phyloP scores from a whole-genome alignment of 2,329 filamentous ascomycete genomes.

The Myriosclerotinia duriaeana region DNA sequence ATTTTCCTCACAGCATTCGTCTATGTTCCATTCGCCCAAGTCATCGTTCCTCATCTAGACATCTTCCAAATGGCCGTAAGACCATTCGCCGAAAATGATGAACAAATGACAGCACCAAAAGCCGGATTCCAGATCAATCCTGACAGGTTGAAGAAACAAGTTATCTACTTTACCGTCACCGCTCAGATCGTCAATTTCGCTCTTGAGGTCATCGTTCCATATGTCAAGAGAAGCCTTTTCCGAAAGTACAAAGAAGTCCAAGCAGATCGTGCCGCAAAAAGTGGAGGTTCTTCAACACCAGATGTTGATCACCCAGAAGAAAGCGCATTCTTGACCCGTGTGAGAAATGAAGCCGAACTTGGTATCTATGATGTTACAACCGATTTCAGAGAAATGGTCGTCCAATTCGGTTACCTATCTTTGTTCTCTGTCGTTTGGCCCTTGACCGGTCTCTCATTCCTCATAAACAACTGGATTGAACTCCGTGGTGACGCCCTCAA shows the following conservation, averaged over 20 bases:
- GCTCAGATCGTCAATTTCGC: slow-evolving; percentile 86
- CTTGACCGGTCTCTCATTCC: slow-evolving; percentile 81
- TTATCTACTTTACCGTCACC: slow-evolving; percentile 94
- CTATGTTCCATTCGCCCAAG: slow-evolving; percentile 85
- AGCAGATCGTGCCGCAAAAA: slow-evolving; percentile 57
- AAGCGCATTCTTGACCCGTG: slow-evolving; percentile 72
- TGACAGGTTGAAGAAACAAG: slow-evolving; percentile 78
- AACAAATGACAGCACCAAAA: slow-evolving; percentile 59
- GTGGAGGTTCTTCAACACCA: slow-evolving; percentile 43
- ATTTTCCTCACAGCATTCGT: slow-evolving; percentile 92
- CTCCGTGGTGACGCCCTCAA: slow-evolving; percentile 92
- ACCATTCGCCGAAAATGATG: slow-evolving; percentile 72
- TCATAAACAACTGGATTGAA: slow-evolving; percentile 96
- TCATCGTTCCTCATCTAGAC: slow-evolving; percentile 82
- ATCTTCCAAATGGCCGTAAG: slow-evolving; percentile 74
- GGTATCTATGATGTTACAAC: slow-evolving; percentile 84
- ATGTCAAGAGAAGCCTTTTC: slow-evolving; percentile 74
- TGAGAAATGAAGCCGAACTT: slow-evolving; percentile 79
- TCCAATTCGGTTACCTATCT: slow-evolving; percentile 81
- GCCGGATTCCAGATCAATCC: slow-evolving; percentile 78
- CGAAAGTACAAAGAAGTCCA: slow-evolving; percentile 77
- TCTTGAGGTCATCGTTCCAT: slow-evolving; percentile 82
- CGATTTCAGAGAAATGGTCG: slow-evolving; percentile 91
- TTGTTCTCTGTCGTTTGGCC: slow-evolving; percentile 96
- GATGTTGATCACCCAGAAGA: slow-evolving; percentile 72